Evolutionary conservation across 345 rosid species (phyloP), one percentile per base, ranked within the genome.

Genomic region (Ceriops tagal): DNA sequence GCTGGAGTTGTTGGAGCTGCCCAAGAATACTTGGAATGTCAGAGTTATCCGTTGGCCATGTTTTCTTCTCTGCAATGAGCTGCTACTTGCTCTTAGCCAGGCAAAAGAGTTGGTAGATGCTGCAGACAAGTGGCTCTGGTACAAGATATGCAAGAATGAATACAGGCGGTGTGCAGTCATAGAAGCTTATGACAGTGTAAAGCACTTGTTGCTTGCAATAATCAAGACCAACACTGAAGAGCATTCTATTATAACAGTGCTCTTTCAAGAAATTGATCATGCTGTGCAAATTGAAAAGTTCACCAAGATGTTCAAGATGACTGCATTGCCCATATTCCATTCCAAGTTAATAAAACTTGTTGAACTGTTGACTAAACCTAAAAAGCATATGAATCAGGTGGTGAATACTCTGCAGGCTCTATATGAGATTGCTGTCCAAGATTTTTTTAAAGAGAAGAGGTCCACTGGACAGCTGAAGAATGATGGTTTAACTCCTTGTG

Each of bases 101-200:
- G 98, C 93, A 35, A 89, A 81, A 77, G 98, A 91, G 82, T 77
- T 93, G 82, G 76, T 86, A 70, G 97, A 85, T 80, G 97, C 97
- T 67, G 91, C 98, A 64, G 97, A 91, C 79, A 86, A 81, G 84
- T 87, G 96, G 97, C 89, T 93, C 58, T 93, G 98, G 97, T 82
- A 82, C 80, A 93, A 89, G 85, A 88, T 93, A 74, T 77, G 89
- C 81, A 88, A 91, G 88, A 83, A 83, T 65, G 98, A 93, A 79
- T 91, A 85, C 67, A 81, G 97, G 70, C 93, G 96, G 15, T 91
- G 96, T 79, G 88, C 83, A 46, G 90, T 91, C 68, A 79, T 91
- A 35, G 97, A 91, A 82, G 82, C 90, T 67, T 91, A 87, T 79
- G 96, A 91, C 61, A 80, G 91, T 65, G 68, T 86, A 35, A 91